Conservation (phyloP, 495 filamentous ascomycete genomes). For the Podospora bellae-mahoneyi region DNA sequence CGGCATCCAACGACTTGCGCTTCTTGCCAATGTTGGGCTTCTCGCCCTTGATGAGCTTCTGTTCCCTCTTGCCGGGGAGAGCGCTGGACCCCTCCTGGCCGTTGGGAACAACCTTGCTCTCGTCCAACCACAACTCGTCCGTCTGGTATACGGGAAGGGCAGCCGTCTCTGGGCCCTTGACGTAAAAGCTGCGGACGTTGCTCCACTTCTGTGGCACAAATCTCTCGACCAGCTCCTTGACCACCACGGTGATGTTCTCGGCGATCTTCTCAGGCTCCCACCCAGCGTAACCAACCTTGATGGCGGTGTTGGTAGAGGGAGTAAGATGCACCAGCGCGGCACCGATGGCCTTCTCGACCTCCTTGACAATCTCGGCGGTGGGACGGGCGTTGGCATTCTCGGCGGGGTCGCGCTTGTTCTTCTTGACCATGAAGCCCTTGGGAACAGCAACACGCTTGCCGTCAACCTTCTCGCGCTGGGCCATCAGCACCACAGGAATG, state of each 20-base stretch:
- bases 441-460: conserved; percentile 60
- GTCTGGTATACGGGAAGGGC: conserved; percentile 91
- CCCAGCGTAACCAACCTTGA: conserved; percentile 68
- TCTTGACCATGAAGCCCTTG: conserved; percentile 39
- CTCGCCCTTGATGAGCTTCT: conserved; percentile 44
- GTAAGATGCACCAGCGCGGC: conserved; percentile 58
- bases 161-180: conserved; percentile 82
- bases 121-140: conserved; percentile 82
- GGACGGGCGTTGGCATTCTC: conserved; percentile 41
- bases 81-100: conserved; percentile 49
- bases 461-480: conserved; percentile 58
- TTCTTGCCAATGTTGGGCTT: conserved; percentile 64
- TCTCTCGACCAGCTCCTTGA: conserved; percentile 64
- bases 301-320: conserved; percentile 35
- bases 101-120: conserved; percentile 68
- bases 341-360: conserved; percentile 67
- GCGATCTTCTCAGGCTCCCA: conserved; percentile 71
- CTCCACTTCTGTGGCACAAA: conserved; percentile 80
- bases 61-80: conserved; percentile 30
- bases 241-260: conserved; percentile 74
- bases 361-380: conserved; percentile 58
- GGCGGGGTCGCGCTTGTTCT: conserved; percentile 34
- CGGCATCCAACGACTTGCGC: conserved; percentile 51
- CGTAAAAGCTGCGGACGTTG: conserved; percentile 74
- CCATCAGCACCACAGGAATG: conserved; percentile 71